Base-by-base conservation (phyloP, 2,329 filamentous ascomycete genomes). In the Aspergillaceae sp. region DNA sequence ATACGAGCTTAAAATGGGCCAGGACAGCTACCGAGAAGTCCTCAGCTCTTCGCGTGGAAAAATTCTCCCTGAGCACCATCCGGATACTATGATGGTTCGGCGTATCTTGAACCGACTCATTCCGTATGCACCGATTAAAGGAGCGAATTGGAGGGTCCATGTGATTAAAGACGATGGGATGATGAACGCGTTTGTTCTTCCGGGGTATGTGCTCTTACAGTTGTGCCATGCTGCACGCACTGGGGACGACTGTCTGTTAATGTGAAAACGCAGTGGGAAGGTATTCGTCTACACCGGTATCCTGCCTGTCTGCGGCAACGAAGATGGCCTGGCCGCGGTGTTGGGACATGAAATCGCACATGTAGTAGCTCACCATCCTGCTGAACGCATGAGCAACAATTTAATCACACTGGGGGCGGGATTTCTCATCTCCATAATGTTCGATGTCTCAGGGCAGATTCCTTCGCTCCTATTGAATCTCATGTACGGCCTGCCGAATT, bases 281-380 rank as follows among this genome's bases (percentile, higher is more conserved):
- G 79, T 83, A 1, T 83, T 83, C 52, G 79, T 83, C 1, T 82
- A 80, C 54, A 76, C 77, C 2, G 80, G 80, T 2, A 80, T 83
- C 7, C 55, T 83, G 9, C 74, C 76, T 3, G 62, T 82, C 27
- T 80, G 77, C 50, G 49, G 66, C 40, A 70, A 73, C 37, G 78
- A 82, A 33, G 73, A 80, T 53, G 77, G 78, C 0, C 63, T 83
- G 10, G 80, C 80, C 5, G 76, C 79, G 1, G 78, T 83, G 0
- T 58, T 83, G 11, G 77, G 77, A 0, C 80, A 83, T 57, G 80
- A 83, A 56, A 82, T 83, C 55, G 77, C 78, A 2, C 80, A 83
- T 58, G 78, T 80, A n/a, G 71, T 79, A 2, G 76, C 76, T 2
- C 73, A 74, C 45, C 77, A 80, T 53, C 61, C 66, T 1, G 75